Evolutionary conservation across 2,329 filamentous ascomycete genomes (phyloP).

Genomic region (Calonectria ilicicola): DNA sequence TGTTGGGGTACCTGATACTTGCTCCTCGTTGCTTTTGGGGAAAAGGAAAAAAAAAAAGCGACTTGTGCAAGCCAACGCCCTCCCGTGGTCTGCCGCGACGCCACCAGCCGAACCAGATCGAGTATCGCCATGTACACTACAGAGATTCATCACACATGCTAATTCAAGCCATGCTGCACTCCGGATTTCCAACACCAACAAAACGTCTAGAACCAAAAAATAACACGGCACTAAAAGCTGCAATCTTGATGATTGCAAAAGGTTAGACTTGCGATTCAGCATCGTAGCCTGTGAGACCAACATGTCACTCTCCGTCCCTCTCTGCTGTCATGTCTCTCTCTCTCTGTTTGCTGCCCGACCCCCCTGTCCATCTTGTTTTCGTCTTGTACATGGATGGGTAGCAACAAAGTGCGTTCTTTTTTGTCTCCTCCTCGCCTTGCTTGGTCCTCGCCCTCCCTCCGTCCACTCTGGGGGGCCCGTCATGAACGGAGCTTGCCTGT

Average conservation of each 20-base stretch:
- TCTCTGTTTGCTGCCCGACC: no score
- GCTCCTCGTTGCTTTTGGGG: not conserved
- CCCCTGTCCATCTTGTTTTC: slow-evolving; percentile 14
- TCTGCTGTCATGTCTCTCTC: slow-evolving; percentile 2
- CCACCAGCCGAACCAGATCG: not conserved
- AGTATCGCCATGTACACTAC: not conserved
- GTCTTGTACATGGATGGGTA: slow-evolving; percentile 6
- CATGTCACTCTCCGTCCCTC: not conserved
- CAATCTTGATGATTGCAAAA: not conserved
- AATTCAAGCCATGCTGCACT: not conserved
- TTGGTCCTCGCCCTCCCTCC: not conserved
- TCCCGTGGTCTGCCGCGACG: not conserved
- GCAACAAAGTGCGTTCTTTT: slow-evolving; percentile 4
- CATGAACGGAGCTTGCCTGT: slow-evolving; percentile 21
- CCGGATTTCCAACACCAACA: not conserved
- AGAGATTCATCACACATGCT: not conserved
- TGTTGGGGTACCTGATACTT: no score
- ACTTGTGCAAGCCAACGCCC: not conserved
- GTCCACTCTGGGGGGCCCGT: slow-evolving; percentile 11
- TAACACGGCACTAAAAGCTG: not conserved
- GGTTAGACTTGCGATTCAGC: not conserved
- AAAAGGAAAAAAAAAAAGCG: not conserved
- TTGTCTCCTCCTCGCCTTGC: not conserved
- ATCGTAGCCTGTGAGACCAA: not conserved
- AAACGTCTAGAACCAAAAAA: slow-evolving; percentile 1